Conservation (phyloP, 1,284 basidiomycete genomes). For the Stygiomarasmius scandens region DNA sequence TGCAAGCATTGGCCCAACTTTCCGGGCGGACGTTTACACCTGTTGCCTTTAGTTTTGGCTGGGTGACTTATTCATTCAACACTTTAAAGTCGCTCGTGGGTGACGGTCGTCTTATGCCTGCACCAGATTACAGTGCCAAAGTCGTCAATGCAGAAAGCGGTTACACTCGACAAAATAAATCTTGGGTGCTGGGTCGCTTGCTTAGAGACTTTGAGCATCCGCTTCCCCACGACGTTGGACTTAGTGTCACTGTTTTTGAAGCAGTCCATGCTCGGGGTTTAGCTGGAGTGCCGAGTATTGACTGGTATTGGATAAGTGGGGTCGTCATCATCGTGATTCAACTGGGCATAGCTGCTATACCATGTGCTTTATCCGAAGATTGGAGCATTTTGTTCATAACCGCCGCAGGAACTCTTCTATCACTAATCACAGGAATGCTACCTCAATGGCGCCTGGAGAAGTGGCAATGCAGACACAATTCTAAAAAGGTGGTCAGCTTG, state of each 20-base stretch:
- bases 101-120: slow-evolving; percentile 31
- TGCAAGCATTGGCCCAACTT: slow-evolving; percentile 34
- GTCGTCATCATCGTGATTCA: slow-evolving; percentile 27
- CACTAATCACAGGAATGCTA: slow-evolving; percentile 24
- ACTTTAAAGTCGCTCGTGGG: slow-evolving; percentile 31
- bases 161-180: slow-evolving; percentile 28
- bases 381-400: slow-evolving; percentile 20
- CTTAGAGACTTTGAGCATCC: slow-evolving; percentile 27
- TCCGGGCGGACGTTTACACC: slow-evolving; percentile 29
- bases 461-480: slow-evolving; percentile 27
- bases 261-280: slow-evolving; percentile 9
- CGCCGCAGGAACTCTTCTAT: slow-evolving; percentile 27
- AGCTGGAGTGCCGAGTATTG: slow-evolving; percentile 25
- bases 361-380: slow-evolving; percentile 22
- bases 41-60: slow-evolving; percentile 41
- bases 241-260: slow-evolving; percentile 10
- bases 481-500: slow-evolving; percentile 27
- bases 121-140: slow-evolving; percentile 27
- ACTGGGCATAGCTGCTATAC: slow-evolving; percentile 29
- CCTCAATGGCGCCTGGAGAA: slow-evolving; percentile 35
- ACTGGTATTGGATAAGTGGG: slow-evolving; percentile 32
- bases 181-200: slow-evolving; percentile 34
- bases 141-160: slow-evolving; percentile 31
- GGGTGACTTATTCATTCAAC: slow-evolving; percentile 37
- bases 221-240: background rate